phyloP scores from a whole-genome alignment of 257 asterid species.

The Dorcoceras hygrometricum region DNA sequence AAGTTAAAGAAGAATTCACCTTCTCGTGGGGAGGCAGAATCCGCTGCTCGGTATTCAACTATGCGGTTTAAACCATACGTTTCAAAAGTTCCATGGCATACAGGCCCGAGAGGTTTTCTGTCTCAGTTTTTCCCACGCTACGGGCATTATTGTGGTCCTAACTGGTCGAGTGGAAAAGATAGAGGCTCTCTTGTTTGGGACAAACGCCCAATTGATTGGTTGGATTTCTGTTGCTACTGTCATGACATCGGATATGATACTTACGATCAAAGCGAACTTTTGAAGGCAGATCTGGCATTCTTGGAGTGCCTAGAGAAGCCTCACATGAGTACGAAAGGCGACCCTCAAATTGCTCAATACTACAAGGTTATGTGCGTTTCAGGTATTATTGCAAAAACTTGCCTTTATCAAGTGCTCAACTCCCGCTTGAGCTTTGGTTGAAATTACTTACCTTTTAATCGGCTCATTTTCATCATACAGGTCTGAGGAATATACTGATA shows the following conservation, averaged over 20 bases:
- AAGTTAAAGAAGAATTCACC: slow-evolving; percentile 51
- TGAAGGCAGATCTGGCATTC: slow-evolving; percentile 88
- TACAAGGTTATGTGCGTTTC: slow-evolving; percentile 87
- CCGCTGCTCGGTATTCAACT: slow-evolving; percentile 38
- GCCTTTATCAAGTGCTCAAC: background rate
- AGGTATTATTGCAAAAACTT: slow-evolving; percentile 45
- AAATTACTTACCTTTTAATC: slow-evolving; percentile 4
- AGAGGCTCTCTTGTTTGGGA: slow-evolving; percentile 88
- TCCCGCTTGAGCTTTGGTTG: background rate
- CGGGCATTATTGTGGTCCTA: slow-evolving; percentile 94
- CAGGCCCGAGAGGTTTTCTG: slow-evolving; percentile 78
- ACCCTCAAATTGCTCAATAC: slow-evolving; percentile 57
- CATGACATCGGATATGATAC: slow-evolving; percentile 90
- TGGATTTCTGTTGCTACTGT: slow-evolving; percentile 96
- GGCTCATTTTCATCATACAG: slow-evolving; percentile 30
- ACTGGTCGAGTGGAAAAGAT: slow-evolving; percentile 95
- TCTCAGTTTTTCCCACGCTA: slow-evolving; percentile 87
- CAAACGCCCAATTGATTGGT: slow-evolving; percentile 89
- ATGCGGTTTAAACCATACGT: slow-evolving; percentile 89
- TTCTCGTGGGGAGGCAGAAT: slow-evolving; percentile 31
- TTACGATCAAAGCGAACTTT: slow-evolving; percentile 82
- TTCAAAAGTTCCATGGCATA: slow-evolving; percentile 94
- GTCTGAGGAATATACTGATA: slow-evolving; percentile 70
- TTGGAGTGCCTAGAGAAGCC: slow-evolving; percentile 91
- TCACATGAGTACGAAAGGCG: slow-evolving; percentile 62